Base-by-base conservation (phyloP, 495 filamentous ascomycete species). In the Penicillium macrosclerotiorum region DNA sequence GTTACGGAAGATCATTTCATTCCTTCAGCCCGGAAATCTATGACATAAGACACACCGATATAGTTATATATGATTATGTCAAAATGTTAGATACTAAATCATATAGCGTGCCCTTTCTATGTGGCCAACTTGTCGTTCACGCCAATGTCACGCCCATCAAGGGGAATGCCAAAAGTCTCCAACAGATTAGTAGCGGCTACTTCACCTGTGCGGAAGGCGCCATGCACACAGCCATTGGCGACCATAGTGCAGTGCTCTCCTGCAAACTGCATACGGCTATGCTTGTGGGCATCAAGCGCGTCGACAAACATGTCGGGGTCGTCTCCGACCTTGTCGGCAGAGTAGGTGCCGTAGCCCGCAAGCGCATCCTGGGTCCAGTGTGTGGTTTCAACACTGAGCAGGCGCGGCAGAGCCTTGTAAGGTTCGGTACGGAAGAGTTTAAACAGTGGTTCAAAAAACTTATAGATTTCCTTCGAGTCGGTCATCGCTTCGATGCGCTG, bases 361-460 rank as follows among this genome's bases (percentile, higher is more conserved):
- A 59, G 30, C 25, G 55, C 52, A 41, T 59, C 55, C 34, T 55
- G 55, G 32, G 55, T 59, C 55, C 55, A 59, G 35, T 55, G 55
- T 46, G 55, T 59, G 34, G 52, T 52, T 44, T 59, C 55, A 49
- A 59, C 48, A 51, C 33, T 44, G 19, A 59, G 13, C 29, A 59
- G 41, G n/a, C 44, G 41, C 4, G 55, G 55, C 19, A 59, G 42
- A 13, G 55, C 55, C 35, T 59, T 59, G 36, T 59, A 59, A 0
- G 55, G 55, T 31, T 59, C 55, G 2, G 55, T 48, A 7, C 55
- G 52, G 39, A 55, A 46, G 4, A 59, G 42, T 36, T 55, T 59
- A 37, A 59, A 59, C 12, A 59, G 49, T 6, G 55, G 55, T 45
- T 59, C 55, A 23, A 59, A 59, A 46, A 59, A 59, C 22, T 17